Base-by-base conservation (phyloP, 2,329 filamentous ascomycete genomes). In the Ceratocystis smalleyi region DNA sequence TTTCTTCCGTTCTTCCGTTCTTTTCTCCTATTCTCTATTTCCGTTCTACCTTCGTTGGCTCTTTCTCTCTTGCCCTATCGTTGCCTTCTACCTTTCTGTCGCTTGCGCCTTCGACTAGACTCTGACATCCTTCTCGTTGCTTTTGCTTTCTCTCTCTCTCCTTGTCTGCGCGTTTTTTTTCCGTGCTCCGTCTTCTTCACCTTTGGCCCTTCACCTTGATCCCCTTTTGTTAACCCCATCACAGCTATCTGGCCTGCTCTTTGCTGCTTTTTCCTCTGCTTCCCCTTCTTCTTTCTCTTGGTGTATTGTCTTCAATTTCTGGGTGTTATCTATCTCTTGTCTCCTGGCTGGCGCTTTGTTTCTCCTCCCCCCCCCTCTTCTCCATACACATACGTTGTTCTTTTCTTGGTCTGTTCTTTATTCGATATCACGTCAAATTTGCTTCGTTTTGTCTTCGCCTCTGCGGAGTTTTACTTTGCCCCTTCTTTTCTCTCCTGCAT, bases 361-460 rank as follows among this genome's bases (percentile, higher is more conserved):
- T 57, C 51, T 27, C 24, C 27, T 5, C 22, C 22, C 27, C 5
- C 30, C 51, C 17, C 24, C 12, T 30, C 22, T 15, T 15, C 27
- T 15, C 24, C 27, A 35, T 12, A 57, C 27, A 57, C 15, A 35
- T n/a, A 57, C 17, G 30, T 19, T 47, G 27, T 40, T 35, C 32
- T 30, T 24, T 51, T 57, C 5, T 30, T 57, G 17, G 24, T 30
- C 30, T 63, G 24, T 63, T 57, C 17, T 64, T 35, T 64, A 45
- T 64, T 27, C 22, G n/a, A 24, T 59, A 17, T 59, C 43, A 19
- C n/a, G 40, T 55, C 19, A 35, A 40, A 27, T 27, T 19, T 10
- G 24, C 47, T 63, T 15, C 45, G 51, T 63, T 54, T 64, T 60
- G 32, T 51, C 57, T 35, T 54, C 49, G 15, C 17, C 59, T 45